Base-by-base conservation (phyloP, 2,329 filamentous ascomycete genomes). In the Fusarium pseudoanthophilum region DNA sequence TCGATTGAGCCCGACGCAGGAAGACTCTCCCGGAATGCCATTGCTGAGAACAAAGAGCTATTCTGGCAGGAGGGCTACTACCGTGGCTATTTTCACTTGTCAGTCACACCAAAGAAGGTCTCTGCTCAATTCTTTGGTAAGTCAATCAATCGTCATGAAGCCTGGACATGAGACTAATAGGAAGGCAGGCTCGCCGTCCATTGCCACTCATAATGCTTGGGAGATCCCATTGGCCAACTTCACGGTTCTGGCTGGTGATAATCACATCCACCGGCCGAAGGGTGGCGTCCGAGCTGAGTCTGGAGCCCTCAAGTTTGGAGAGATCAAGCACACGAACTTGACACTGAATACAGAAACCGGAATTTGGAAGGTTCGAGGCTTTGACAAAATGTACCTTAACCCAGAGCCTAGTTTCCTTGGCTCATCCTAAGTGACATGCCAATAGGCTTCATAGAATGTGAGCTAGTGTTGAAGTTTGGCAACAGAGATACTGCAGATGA, bases 101-200 rank as follows among this genome's bases (percentile, higher is more conserved):
- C 40, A 6, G 32, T 62, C 26, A 21, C 39, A 8, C 60, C 32
- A 7, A 21, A 46, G 5, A 39, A 39, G 3, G 20, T 62, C 16
- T 46, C 52, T 15, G 60, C 60, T 11, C 52, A 59, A 15, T 62
- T 62, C 26, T 62, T 59, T 20, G 60, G 60, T 46, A 45, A 39
- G 51, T 8, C 14, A n/a, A 39, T 4, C 7, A 14, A 8, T 4
- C 6, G 3, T 20, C 3, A 10, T n/a, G 5, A n/a, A 36, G 18
- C 0, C 5, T 24, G 0, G 1, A 10, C 13, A 37, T 16, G 4
- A 28, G 11, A 11, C 30, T 21, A 26, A 58, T 4, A 6, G 5
- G 5, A 4, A 20, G 1, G 7, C 1, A 62, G 60, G 60, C 0
- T 62, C 60, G 1, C 52, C 60, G 8, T 46, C 60, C 1, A 62